Conservation (phyloP, 495 filamentous ascomycete genomes). For the Trypethelium eluteriae region DNA sequence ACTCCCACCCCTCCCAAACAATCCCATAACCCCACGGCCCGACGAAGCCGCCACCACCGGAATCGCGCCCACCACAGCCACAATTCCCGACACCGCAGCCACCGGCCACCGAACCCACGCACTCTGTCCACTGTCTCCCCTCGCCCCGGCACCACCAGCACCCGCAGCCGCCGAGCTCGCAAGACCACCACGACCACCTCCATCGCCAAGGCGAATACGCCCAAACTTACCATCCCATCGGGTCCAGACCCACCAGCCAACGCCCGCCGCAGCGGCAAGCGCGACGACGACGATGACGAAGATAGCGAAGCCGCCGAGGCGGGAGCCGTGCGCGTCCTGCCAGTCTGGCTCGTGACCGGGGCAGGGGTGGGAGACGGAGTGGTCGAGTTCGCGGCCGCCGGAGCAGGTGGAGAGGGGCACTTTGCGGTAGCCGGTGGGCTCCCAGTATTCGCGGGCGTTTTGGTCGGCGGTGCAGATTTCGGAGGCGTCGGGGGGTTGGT, state of each 20-base stretch:
- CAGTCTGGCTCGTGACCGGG: constrained; percentile 63
- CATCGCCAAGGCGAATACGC: constrained; percentile 74
- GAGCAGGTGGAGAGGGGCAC: constrained; percentile 81
- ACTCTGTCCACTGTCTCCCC: constrained; percentile 46
- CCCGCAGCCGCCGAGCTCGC: constrained; percentile 11
- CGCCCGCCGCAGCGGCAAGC: constrained; percentile 54
- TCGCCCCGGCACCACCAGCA: constrained; percentile 33
- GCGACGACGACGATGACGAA: constrained; percentile 80
- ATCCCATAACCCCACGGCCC: constrained; percentile 52
- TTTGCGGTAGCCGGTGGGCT: constrained; percentile 80
- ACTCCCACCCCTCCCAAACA: constrained; percentile 36
- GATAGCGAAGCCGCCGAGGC: constrained; percentile 63
- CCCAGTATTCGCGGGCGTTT: constrained; percentile 61
- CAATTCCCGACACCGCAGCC: constrained; percentile 64
- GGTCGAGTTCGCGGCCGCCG: constrained; percentile 65
- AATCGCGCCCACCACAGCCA: constrained; percentile 65
- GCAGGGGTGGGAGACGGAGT: constrained; percentile 53
- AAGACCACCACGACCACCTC: constrained; percentile 22
- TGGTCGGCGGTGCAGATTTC: constrained; percentile 60
- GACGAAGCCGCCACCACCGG: constrained; percentile 61
- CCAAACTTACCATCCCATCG: constrained; percentile 89
- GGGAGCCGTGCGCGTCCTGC: constrained; percentile 55
- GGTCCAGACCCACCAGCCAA: constrained; percentile 78
- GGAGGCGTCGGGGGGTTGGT: constrained; percentile 56
- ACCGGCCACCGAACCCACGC: constrained; percentile 72